Evolutionary conservation across 2,329 filamentous ascomycete genomes (phyloP), one percentile per base, ranked within the genome.

Genomic region (Ceratocystis variospora): DNA sequence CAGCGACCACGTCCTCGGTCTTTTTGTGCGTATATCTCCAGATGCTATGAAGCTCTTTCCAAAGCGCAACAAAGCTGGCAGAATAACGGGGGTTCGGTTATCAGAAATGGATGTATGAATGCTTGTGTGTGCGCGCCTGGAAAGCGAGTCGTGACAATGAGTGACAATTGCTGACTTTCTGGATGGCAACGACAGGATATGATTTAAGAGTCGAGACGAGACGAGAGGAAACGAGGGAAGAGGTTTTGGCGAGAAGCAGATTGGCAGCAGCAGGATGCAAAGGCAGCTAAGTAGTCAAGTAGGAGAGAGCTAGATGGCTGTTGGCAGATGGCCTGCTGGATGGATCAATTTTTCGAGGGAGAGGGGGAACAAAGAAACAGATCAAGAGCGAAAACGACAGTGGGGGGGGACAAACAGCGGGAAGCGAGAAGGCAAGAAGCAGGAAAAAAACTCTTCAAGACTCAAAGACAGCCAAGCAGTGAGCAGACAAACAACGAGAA

Each of bases 201-300:
- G 10, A 12, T 17, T 59, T 25, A 28, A 59, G 55, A 28, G 55
- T 59, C 55, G 28, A 25, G 63, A 66, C 46, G 61, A 68, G 66
- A 68, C 66, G 63, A 66, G 66, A 25, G 46, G 61, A 63, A 48
- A 63, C 61, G 45, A 63, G 45, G 50, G 44, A 48, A 63, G 62
- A 63, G 48, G 41, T 41, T 66, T 68, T 68, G 64, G 61, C 66
- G 66, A 68, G 10, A 41, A 41, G 66, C 65, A 61, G 50, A 50
- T 50, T 61, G 63, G 63, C 63, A 64, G 63, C 66, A 68, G 66
- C 66, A 68, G 66, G 66, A 68, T 68, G 66, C 66, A 50, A 50
- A 61, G 59, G 63, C 65, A 59, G 31, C 66, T 68, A 68, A 66
- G 63, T 68, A 68, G 25, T 50, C 3, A 62, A 53, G 53, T 53